Percentiles rank a stretch among this genome's conserved stretches.
Conservation (phyloP, 148 eudicot genomes). For the Vaccinium corymbosum region DNA sequence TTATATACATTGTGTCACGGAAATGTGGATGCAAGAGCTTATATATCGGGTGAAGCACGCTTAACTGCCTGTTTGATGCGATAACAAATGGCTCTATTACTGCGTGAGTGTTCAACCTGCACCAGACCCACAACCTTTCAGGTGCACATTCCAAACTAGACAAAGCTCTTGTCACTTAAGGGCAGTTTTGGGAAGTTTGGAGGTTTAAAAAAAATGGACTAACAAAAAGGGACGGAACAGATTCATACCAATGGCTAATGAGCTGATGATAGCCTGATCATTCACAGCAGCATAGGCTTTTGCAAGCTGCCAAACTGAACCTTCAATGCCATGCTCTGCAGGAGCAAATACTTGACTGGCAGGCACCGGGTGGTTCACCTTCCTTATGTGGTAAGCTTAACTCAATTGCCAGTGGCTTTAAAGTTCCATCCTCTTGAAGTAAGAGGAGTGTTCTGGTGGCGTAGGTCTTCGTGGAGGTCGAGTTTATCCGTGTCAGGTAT, state of each 20-base stretch:
- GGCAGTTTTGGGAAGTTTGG: background rate
- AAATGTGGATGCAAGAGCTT: slow-evolving; percentile 81
- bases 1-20: slow-evolving; percentile 73
- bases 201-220: background rate
- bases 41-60: slow-evolving; percentile 70
- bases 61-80: slow-evolving; percentile 61
- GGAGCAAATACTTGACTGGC: slow-evolving; percentile 71
- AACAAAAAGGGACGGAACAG: background rate
- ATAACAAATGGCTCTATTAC: slow-evolving; percentile 41
- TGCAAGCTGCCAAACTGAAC: slow-evolving; percentile 81
- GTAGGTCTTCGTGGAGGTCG: slow-evolving; percentile 68
- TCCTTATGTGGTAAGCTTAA: slow-evolving; percentile 70
- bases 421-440: slow-evolving; percentile 72
- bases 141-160: background rate
- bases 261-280: slow-evolving; percentile 96
- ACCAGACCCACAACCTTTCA: background rate
- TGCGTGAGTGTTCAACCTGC: slow-evolving; percentile 42
- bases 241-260: slow-evolving; percentile 70
- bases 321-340: slow-evolving; percentile 52
- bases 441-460: slow-evolving; percentile 76
- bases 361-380: slow-evolving; percentile 57
- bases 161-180: background rate
- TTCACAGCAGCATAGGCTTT: slow-evolving; percentile 86
- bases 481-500: slow-evolving; percentile 63
- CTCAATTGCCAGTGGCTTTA: slow-evolving; percentile 82